Conservation (phyloP, 1,284 basidiomycete genomes). For the Caloboletus inedulis region DNA sequence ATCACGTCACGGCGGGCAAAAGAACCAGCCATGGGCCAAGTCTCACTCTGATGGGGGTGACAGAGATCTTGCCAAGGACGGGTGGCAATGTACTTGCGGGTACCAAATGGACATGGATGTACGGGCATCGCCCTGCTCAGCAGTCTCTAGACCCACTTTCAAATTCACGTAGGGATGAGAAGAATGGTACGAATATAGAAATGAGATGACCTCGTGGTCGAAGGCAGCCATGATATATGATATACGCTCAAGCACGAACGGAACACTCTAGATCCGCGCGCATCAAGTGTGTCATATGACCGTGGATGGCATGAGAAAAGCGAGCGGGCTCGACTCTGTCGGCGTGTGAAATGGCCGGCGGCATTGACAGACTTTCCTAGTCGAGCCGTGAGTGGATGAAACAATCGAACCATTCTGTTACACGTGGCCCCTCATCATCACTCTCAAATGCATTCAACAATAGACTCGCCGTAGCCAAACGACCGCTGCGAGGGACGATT, state of each 20-base stretch:
- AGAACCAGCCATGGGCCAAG: not conserved
- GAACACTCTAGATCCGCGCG: not conserved
- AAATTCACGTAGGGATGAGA: not conserved
- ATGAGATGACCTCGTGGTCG: constrained; percentile 2
- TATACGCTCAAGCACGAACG: not conserved
- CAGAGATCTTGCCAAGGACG: not conserved
- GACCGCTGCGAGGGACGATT: constrained; percentile 8
- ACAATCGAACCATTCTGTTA: no score
- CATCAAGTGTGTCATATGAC: constrained; percentile 2
- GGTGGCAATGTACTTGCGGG: not conserved
- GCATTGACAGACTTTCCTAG: not conserved
- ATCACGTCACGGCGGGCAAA: not conserved
- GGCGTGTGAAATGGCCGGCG: constrained; percentile 16
- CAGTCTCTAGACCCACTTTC: not conserved
- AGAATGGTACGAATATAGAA: not conserved
- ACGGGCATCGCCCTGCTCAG: not conserved
- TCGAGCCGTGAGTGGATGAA: not conserved
- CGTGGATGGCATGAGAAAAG: constrained; percentile 5
- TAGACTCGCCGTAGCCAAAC: not conserved
- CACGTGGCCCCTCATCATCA: no score
- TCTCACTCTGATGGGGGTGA: no score
- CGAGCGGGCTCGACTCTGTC: not conserved
- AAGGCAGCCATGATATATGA: no score
- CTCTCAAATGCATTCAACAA: no score
- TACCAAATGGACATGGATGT: not conserved